Evolutionary conservation across 2,329 filamentous ascomycete species (phyloP).

Genomic region (Alternaria tenuissima): DNA sequence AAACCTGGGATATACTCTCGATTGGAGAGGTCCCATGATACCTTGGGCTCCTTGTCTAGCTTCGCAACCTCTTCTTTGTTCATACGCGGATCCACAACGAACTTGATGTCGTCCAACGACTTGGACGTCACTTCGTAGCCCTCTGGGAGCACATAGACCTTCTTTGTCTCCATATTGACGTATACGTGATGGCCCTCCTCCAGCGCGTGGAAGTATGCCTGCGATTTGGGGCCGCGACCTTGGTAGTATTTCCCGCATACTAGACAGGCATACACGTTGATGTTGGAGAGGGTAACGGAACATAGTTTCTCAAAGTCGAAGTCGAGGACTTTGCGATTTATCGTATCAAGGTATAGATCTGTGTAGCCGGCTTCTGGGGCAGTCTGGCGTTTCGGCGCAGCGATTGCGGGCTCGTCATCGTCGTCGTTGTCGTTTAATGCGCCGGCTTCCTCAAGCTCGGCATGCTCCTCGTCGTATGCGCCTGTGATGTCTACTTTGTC

Average conservation of each 20-base stretch:
- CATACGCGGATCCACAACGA: constrained; percentile 91
- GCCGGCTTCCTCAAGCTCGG: constrained; percentile 49
- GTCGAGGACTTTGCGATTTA: constrained; percentile 89
- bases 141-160: constrained; percentile 90
- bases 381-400: constrained; percentile 70
- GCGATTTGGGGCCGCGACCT: constrained; percentile 89
- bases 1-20: constrained; percentile 92
- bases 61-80: constrained; percentile 79
- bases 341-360: constrained; percentile 97
- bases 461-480: constrained; percentile 48
- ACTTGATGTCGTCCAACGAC: constrained; percentile 97
- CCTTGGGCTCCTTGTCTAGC: constrained; percentile 72
- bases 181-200: constrained; percentile 97
- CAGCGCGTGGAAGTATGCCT: constrained; percentile 96
- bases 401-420: constrained; percentile 50
- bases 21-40: constrained; percentile 79
- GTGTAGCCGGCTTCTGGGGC: constrained; percentile 88
- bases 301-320: constrained; percentile 99
- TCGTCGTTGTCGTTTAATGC: constrained; percentile 42
- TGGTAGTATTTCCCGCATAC: constrained; percentile 99
- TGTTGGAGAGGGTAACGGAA: constrained; percentile 93
- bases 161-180: constrained; percentile 95
- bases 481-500: constrained; percentile 46
- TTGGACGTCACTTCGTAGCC: constrained; percentile 96
- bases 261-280: constrained; percentile 97